Percentiles rank a stretch among this genome's conserved stretches.
phyloP scores from a whole-genome alignment of 208 protist species.

The Trypanosomatidae sp. region DNA sequence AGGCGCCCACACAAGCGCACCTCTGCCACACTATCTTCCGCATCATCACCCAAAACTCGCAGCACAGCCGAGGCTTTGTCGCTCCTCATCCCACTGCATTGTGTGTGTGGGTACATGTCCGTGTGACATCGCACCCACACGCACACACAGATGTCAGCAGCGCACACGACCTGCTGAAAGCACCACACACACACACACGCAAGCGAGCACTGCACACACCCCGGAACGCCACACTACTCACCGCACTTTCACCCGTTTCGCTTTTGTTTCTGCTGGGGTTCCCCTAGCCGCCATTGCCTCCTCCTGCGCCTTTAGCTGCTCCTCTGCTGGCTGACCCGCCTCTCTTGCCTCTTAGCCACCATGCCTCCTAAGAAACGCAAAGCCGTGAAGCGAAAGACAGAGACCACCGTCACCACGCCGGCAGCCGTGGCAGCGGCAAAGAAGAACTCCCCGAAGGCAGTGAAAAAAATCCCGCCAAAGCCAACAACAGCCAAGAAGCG shows the following conservation, averaged over 20 bases:
- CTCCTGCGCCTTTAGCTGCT: background rate
- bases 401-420: background rate
- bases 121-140: background rate
- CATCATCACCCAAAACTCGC: background rate
- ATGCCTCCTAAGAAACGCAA: constrained; percentile 14
- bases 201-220: background rate
- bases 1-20: background rate
- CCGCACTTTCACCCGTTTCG: background rate
- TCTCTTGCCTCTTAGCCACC: background rate
- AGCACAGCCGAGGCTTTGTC: background rate
- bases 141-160: background rate
- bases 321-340: background rate
- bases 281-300: background rate
- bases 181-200: background rate
- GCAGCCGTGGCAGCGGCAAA: constrained; percentile 3
- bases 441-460: background rate
- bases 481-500: too few relatives aligned
- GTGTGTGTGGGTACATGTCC: background rate
- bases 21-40: background rate
- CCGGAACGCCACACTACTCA: background rate
- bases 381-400: background rate
- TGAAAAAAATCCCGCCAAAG: background rate
- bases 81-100: background rate
- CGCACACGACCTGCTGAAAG: background rate
- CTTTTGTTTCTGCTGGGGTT: background rate